Evolutionary conservation across 1,139 yeast genomes (phyloP), one percentile per base, ranked within the genome.

Genomic region (Blastobotrys capitulatus): DNA sequence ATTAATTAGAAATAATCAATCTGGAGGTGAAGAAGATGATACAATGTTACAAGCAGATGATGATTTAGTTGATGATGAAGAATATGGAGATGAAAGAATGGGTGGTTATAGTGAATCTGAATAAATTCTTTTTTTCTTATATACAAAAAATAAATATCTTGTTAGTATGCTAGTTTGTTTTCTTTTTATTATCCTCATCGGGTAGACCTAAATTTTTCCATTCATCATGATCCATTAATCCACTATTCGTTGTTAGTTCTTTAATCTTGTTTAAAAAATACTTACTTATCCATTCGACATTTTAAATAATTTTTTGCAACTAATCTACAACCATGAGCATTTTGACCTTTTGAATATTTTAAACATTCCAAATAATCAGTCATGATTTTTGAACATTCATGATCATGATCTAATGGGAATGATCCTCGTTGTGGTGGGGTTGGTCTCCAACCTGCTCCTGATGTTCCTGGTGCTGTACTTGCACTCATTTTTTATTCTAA

Each of bases 351-450:
- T 13, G 90, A 88, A 41, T 81, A 72, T 61, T 84, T 83, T 71
- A 92, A 71, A 68, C 98, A 92, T 49, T 80, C 72, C 55, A 92
- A 71, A 64, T 92, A 92, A 53, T 78, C 79, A 48, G 73, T 66
- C 95, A 89, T 92, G 54, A 80, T 78, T 22, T 74, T 74, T 16
- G 81, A 79, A 64, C 97, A 92, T 59, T 92, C 97, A 26, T 75
- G 86, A 54, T 81, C 86, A 63, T 92, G 98, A 61, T 92, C 98
- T 47, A 92, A 73, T 1, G 97, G 98, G 66, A 92, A 92, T 0
- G 97, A 86, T 0, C 98, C 98, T 59, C 96, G 74, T 59, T 90
- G 96, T 3, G 98, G 98, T 26, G 98, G 96, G 0, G 92, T 84
- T 13, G 97, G 96, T 18, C 86, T n/a, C 50, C 50, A 50, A 13